Base-by-base conservation (phyloP, 192 early-diverging fungal species). In the Gamsiella multidivaricata region DNA sequence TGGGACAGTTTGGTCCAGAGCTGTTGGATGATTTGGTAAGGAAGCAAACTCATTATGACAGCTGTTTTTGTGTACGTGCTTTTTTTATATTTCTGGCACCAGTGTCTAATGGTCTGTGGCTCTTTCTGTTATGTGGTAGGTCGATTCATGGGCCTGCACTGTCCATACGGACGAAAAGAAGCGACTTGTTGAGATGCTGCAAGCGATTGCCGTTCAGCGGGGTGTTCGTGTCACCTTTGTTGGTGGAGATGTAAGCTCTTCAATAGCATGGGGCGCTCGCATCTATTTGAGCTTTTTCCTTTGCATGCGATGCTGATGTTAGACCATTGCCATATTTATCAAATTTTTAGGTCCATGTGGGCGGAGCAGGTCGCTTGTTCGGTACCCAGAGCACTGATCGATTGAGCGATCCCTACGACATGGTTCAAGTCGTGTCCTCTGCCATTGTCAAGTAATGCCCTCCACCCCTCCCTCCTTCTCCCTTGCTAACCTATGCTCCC, bases 1-100 rank as follows among this genome's bases (percentile, higher is more conserved):
- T 88, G 37, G 82, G 83, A 45, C 93, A 94, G 82, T 94, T 93
- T 57, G 92, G 94, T 69, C 91, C 92, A 17, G 94, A 96, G 67
- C 82, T 96, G 32, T 80, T 89, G 23, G 95, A 96, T 75, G 94
- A 96, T 64, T 82, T 96, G 88, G 91, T 73, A 73, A 65, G 49
- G 0, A 36, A 5, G 10, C 23, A 29, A 33, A 22, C 3, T 39
- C 25, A 0, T 23, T 33, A 20, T 50, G 6, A 22, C 12, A 14
- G 20, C 20, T 14, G 33, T 54, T 33, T 34, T 20, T 10, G 3
- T 54, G 18, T 33, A 2, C 5, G 11, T 31, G 14, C n/a, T n/a
- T n/a, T n/a, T 18, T 5, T 49, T 9, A 49, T 15, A 49, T 53
- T 54, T 54, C 31, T 10, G 9, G 7, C 31, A 56, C n/a, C n/a